Evolutionary conservation across 257 asterid genomes (phyloP).

Genomic region (Haberlea rhodopensis): DNA sequence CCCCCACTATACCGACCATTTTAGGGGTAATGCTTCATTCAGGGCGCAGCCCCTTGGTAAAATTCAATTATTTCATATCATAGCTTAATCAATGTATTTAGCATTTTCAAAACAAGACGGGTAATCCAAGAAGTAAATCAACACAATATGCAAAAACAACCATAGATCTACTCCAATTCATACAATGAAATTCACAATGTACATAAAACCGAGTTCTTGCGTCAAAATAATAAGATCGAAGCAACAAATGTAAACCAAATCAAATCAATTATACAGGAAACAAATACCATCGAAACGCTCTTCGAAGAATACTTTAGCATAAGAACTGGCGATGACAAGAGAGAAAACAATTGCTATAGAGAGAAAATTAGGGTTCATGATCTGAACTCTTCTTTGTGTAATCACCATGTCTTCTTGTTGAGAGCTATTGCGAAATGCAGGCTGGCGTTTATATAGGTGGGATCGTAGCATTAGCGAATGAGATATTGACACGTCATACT

Average conservation of each 20-base stretch:
- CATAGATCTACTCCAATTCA: not conserved
- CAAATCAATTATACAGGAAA: too few species aligned
- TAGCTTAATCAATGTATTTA: not conserved
- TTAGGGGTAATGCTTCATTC: too few species aligned
- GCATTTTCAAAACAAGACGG: not conserved
- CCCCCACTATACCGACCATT: too few species aligned
- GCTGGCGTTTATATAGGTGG: too few species aligned
- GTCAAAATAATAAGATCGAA: too few species aligned
- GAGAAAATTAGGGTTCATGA: slow-evolving; percentile 45
- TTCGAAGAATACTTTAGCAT: slow-evolving; percentile 79
- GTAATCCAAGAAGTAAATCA: too few species aligned
- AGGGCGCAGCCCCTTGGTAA: too few species aligned
- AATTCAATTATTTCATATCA: not conserved
- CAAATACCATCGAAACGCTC: slow-evolving; percentile 76
- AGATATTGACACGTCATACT: too few species aligned
- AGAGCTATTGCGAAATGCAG: not conserved
- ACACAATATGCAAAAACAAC: too few species aligned
- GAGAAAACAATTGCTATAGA: slow-evolving; percentile 45
- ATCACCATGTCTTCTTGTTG: slow-evolving; percentile 52
- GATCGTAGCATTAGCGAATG: too few species aligned
- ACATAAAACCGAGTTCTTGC: too few species aligned
- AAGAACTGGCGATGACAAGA: slow-evolving; percentile 48
- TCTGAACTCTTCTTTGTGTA: slow-evolving; percentile 33
- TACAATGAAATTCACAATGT: too few species aligned
- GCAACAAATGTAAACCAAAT: not conserved